phyloP scores from a whole-genome alignment of 2,329 filamentous ascomycete species.

The Amylocarpus encephaloides region DNA sequence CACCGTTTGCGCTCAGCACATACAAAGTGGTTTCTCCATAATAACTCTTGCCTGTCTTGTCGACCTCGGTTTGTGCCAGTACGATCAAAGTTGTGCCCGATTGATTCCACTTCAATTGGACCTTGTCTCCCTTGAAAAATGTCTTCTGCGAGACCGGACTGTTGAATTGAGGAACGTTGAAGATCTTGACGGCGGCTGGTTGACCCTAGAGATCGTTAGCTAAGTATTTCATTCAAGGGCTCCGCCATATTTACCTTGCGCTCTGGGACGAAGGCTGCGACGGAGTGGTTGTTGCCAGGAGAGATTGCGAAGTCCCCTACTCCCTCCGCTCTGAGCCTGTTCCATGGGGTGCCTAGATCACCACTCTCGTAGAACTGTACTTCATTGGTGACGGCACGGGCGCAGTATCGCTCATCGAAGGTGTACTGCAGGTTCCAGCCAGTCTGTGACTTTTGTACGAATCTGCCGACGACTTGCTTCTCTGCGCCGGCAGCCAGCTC shows the following conservation, averaged over 20 bases:
- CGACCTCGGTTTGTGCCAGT: slow-evolving; percentile 93
- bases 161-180: slow-evolving; percentile 81
- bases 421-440: slow-evolving; percentile 99
- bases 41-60: slow-evolving; percentile 98
- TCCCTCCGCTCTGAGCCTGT: slow-evolving; percentile 89
- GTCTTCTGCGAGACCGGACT: slow-evolving; percentile 90
- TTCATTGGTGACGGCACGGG: slow-evolving; percentile 91
- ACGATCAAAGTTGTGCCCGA: slow-evolving; percentile 87
- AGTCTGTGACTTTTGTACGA: slow-evolving; percentile 92
- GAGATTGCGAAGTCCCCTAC: slow-evolving; percentile 84
- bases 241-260: slow-evolving; percentile 62
- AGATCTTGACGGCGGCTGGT: slow-evolving; percentile 90
- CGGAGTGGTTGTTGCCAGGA: slow-evolving; percentile 81
- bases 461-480: slow-evolving; percentile 74
- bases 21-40: slow-evolving; percentile 98
- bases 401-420: slow-evolving; percentile 86
- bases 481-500: slow-evolving; percentile 54
- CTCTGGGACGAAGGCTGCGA: slow-evolving; percentile 93
- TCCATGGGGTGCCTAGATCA: slow-evolving; percentile 83
- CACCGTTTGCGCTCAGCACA: slow-evolving; percentile 82
- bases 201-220: slow-evolving; percentile 61
- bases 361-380: slow-evolving; percentile 93
- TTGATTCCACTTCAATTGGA: slow-evolving; percentile 96
- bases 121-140: slow-evolving; percentile 99
- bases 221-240: neutral